phyloP scores from a whole-genome alignment of 768 basidiomycete genomes.

The Coprinopsis sp. region DNA sequence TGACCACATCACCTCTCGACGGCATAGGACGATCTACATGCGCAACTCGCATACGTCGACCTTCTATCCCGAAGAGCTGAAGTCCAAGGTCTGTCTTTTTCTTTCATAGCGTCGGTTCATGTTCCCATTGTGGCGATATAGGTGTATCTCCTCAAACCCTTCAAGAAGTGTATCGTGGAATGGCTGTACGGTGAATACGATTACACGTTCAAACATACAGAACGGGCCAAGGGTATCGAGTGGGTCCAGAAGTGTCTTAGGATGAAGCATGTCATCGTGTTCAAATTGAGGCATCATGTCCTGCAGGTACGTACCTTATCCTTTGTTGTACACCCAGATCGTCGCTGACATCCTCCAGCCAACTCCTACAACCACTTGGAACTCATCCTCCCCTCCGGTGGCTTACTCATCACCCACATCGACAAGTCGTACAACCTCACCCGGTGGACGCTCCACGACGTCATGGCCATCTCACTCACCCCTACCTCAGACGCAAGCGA shows the following conservation, averaged over 20 bases:
- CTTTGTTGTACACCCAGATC: background rate
- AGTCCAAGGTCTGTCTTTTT: too few species aligned
- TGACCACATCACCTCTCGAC: constrained; percentile 76
- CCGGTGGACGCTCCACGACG: constrained; percentile 63
- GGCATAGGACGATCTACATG: constrained; percentile 60
- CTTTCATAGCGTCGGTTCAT: too few species aligned
- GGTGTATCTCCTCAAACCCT: constrained; percentile 90
- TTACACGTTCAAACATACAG: constrained; percentile 71
- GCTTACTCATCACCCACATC: constrained; percentile 80
- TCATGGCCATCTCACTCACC: constrained; percentile 54
- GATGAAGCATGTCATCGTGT: constrained; percentile 96
- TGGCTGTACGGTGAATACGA: constrained; percentile 80
- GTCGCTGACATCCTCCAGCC: constrained; percentile 46
- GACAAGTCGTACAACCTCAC: constrained; percentile 83
- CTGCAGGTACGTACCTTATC: constrained; percentile 64
- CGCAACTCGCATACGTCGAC: constrained; percentile 69
- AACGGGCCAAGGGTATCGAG: constrained; percentile 79
- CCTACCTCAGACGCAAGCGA: constrained; percentile 37
- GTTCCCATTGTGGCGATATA: too few species aligned
- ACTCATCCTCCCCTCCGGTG: constrained; percentile 79
- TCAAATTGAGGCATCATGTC: constrained; percentile 92
- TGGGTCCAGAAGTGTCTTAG: constrained; percentile 94
- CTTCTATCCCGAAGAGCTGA: constrained; percentile 75
- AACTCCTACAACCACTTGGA: constrained; percentile 99
- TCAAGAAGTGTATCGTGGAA: constrained; percentile 92